Percentiles rank a stretch among this genome's conserved stretches.
These are phyloP conservation scores for Dendryphion nanum DNA, from an alignment of 2,329 filamentous ascomycete genomes.

Conservation along the genomic window DNA sequence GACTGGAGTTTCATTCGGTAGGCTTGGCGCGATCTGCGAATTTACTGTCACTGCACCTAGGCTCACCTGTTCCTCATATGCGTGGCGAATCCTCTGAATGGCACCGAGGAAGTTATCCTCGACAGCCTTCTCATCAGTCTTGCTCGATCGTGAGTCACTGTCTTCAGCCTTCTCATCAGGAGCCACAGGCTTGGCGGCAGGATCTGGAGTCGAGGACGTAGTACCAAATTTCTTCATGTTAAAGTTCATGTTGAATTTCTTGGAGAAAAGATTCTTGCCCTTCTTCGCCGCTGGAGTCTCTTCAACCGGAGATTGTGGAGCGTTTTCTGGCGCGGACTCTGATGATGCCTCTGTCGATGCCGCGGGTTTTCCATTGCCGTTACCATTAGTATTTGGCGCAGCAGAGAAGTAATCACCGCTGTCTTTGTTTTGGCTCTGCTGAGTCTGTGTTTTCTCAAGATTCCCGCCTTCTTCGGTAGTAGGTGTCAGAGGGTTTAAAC, in stretches of 20 bases:
- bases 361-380: conserved; percentile 24
- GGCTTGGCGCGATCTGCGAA: conserved; percentile 65
- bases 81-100: conserved; percentile 69
- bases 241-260: conserved; percentile 78
- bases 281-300: conserved; percentile 47
- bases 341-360: conserved; percentile 25
- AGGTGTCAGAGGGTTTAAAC: conserved; percentile 36
- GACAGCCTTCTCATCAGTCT: conserved; percentile 66
- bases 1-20: conserved; percentile 72
- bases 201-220: conserved; percentile 58
- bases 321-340: conserved; percentile 26
- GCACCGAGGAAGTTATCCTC: conserved; percentile 74
- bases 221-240: conserved; percentile 81
- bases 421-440: conserved; percentile 53
- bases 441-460: conserved; percentile 57
- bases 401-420: conserved; percentile 77
- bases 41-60: conserved; percentile 55
- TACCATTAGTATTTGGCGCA: conserved; percentile 34
- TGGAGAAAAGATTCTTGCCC: conserved; percentile 69
- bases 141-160: conserved; percentile 59
- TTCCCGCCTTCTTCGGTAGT: conserved; percentile 43
- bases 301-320: conserved; percentile 43
- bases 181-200: conserved; percentile 65
- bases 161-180: conserved; percentile 71
- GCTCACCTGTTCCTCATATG: conserved; percentile 67